Evolutionary conservation across 2,329 filamentous ascomycete genomes (phyloP).

Genomic region (Rutstroemia sp.): DNA sequence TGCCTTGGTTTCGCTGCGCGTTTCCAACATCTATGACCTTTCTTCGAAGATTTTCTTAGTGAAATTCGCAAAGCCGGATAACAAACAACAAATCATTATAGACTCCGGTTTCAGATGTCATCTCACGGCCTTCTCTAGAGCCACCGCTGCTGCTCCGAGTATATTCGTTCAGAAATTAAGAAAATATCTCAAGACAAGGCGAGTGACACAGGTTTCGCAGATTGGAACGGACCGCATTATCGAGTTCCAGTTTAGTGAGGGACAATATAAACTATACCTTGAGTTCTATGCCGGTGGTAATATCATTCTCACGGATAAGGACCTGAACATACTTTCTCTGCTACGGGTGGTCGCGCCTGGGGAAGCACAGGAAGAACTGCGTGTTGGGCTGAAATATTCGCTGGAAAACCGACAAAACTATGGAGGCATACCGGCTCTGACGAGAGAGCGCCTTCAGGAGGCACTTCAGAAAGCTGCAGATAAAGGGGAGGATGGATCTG

Average conservation of each 20-base stretch:
- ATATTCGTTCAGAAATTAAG: conserved; percentile 77
- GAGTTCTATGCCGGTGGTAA: conserved; percentile 98
- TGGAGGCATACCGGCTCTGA: conserved; percentile 64
- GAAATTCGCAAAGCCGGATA: conserved; percentile 86
- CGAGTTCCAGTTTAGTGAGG: conserved; percentile 88
- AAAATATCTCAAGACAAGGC: conserved; percentile 79
- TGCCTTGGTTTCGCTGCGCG: conserved; percentile 67
- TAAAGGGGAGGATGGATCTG: conserved; percentile 43
- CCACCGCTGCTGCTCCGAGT: conserved; percentile 77
- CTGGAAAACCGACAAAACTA: conserved; percentile 81
- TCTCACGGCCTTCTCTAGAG: conserved; percentile 81
- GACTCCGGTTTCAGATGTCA: conserved; percentile 96
- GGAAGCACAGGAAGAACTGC: conserved; percentile 75
- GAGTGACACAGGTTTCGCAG: conserved; percentile 74
- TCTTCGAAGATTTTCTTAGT: conserved; percentile 92
- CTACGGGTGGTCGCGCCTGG: conserved; percentile 74
- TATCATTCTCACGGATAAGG: conserved; percentile 80
- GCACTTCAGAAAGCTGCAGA: conserved; percentile 62
- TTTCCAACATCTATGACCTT: conserved; percentile 93
- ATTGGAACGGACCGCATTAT: conserved; percentile 91
- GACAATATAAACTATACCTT: conserved; percentile 76
- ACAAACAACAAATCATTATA: conserved; percentile 82
- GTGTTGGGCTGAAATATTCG: conserved; percentile 70
- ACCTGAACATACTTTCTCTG: conserved; percentile 74
- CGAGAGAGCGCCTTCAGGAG: conserved; percentile 60